Conservation (phyloP, 108 stramenopile genomes). For the Aurantiochytrium sp. region DNA sequence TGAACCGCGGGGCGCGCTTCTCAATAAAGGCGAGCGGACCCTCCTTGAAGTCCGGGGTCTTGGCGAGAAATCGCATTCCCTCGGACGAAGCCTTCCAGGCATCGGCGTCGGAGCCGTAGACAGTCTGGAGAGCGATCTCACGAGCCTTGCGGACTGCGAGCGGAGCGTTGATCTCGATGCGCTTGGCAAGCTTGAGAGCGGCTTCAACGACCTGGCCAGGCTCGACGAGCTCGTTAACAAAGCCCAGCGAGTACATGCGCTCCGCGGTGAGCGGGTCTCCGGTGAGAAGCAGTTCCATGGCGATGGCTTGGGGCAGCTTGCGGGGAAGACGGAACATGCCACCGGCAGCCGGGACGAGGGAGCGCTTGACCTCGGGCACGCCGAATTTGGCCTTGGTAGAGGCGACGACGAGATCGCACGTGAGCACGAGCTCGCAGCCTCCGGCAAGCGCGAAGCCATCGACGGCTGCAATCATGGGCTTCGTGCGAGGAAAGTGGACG, state of each 20-base stretch:
- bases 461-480: conserved; percentile 6
- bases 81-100: neutral
- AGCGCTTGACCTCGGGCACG: conserved; percentile 1
- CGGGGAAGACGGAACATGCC: neutral
- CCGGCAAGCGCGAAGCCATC: conserved; percentile 1
- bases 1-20: neutral
- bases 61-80: neutral
- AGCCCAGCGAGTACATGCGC: conserved; percentile 3
- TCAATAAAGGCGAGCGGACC: conserved; percentile 1
- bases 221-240: conserved; percentile 2
- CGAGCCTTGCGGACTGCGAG: conserved; percentile 7
- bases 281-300: neutral
- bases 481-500: neutral
- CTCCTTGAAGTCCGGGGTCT: conserved; percentile 4
- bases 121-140: neutral
- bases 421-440: neutral
- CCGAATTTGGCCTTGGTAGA: neutral
- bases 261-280: neutral
- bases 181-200: neutral
- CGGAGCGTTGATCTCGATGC: neutral
- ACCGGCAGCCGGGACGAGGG: conserved; percentile 2
- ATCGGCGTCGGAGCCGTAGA: neutral
- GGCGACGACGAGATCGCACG: neutral
- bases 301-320: neutral
- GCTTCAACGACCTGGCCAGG: neutral